These are phyloP conservation scores for Isabelozyma heimii DNA, from an alignment of 805 yeast species.

Conservation along the genomic window DNA sequence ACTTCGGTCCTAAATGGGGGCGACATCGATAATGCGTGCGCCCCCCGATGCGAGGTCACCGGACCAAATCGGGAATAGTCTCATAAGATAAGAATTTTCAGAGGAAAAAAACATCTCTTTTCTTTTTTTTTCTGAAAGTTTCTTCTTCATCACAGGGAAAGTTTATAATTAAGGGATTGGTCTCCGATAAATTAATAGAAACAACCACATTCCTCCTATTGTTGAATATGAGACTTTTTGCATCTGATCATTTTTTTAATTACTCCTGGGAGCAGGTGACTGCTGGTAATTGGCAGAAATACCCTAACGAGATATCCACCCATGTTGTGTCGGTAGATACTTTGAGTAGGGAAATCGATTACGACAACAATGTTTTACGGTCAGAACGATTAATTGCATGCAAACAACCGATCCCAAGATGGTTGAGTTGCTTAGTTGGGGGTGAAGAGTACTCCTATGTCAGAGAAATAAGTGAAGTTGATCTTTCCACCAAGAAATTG, in stretches of 20 bases:
- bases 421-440: slow-evolving; percentile 76
- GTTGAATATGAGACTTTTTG: slow-evolving; percentile 70
- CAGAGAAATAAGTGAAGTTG: slow-evolving; percentile 85
- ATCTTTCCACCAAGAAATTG: slow-evolving; percentile 58
- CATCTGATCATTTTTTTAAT: slow-evolving; percentile 62
- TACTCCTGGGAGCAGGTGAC: slow-evolving; percentile 95
- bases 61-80: background rate
- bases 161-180: too few species aligned
- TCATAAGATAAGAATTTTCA: background rate
- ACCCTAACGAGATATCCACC: slow-evolving; percentile 90
- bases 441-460: slow-evolving; percentile 73
- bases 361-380: slow-evolving; percentile 47
- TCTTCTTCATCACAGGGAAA: background rate
- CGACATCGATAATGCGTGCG: background rate
- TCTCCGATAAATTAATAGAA: too few species aligned
- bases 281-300: slow-evolving; percentile 94
- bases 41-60: background rate
- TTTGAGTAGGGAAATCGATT: slow-evolving; percentile 65
- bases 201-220: too few species aligned
- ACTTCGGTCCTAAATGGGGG: too few species aligned
- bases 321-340: slow-evolving; percentile 95
- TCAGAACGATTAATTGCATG: slow-evolving; percentile 90
- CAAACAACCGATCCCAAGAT: slow-evolving; percentile 78
- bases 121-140: background rate
- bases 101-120: background rate